Evolutionary conservation across 2,329 filamentous ascomycete species (phyloP), one percentile per base, ranked within the genome.

Genomic region (Apiospora pterosperma): DNA sequence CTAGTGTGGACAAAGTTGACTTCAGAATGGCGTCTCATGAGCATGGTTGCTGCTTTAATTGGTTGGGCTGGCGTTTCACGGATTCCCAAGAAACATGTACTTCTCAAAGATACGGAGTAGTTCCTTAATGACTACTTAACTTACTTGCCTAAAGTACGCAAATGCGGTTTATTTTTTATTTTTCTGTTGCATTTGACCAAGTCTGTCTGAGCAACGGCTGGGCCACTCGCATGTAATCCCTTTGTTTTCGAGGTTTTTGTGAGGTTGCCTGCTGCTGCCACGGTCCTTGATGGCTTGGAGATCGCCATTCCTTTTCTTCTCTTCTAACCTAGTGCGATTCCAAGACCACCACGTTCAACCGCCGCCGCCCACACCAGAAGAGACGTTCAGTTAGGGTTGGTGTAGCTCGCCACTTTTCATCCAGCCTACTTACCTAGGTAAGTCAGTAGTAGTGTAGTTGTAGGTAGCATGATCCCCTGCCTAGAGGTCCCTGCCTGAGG

Each of bases 21-120:
- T 60, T 65, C 66, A 67, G 62, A 34, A 63, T 28, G 68, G 69
- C 69, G 69, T 71, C 69, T 67, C 39, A 62, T 48, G 60, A 62
- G 38, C 60, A 44, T 48, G 60, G 60, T 62, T 55, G 41, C 58
- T 60, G 48, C 48, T 55, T 60, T 62, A 62, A 25, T 42, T 62
- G 60, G 60, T 62, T 39, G 59, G 59, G 36, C 48, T 36, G 60
- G 60, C 60, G 60, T 62, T 62, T 44, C 48, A 62, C 28, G 60
- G 60, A 36, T 62, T 62, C 41, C 31, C 60, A 42, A 34, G 41
- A 62, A 44, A 61, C 36, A 41, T 61, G 36, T 41, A 41, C 36
- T 61, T 61, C 59, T 61, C 59, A 55, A 55, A 55, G 48, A 34
- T 34, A 55, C 19, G 48, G 48, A 55, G 48, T 55, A 34, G 48